Percentiles rank a stretch among this genome's conserved stretches.
Conservation (phyloP, 2,329 filamentous ascomycete species). For the Beauveria brongniartii region DNA sequence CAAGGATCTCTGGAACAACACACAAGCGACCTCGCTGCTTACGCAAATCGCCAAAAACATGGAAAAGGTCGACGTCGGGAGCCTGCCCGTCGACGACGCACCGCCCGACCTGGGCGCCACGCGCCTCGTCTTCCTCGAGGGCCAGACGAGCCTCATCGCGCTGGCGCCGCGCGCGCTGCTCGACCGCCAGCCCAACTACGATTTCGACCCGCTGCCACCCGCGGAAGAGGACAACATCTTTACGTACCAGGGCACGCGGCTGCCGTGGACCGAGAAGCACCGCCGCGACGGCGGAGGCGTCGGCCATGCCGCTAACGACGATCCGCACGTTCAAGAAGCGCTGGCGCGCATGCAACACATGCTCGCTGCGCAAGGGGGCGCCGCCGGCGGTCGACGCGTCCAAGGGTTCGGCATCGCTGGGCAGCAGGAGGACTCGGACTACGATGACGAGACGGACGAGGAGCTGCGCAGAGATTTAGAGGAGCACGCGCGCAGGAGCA, state of each 20-base stretch:
- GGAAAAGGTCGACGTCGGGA: constrained; percentile 28
- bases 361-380: constrained; percentile 16
- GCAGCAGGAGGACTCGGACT: constrained; percentile 17
- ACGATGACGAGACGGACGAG: constrained; percentile 23
- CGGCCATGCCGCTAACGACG: neutral
- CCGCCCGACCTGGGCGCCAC: constrained; percentile 46
- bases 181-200: constrained; percentile 56
- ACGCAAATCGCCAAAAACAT: constrained; percentile 57
- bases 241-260: constrained; percentile 31
- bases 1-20: constrained; percentile 80
- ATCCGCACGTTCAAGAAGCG: constrained; percentile 14
- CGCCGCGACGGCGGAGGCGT: constrained; percentile 3
- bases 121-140: constrained; percentile 71
- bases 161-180: constrained; percentile 61
- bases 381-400: neutral
- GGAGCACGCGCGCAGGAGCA: constrained; percentile 19
- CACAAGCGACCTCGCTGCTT: constrained; percentile 60
- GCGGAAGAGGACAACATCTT: constrained; percentile 45
- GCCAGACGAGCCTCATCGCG: constrained; percentile 61
- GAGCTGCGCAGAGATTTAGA: constrained; percentile 25
- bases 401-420: constrained; percentile 5
- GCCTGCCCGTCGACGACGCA: constrained; percentile 32
- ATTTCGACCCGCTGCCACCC: constrained; percentile 79
- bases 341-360: constrained; percentile 23
- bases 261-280: constrained; percentile 32